Evolutionary conservation across 306 rosid species (phyloP).

Genomic region (apple (Malus domestica)): ASM211411v1 NC_041799.1:11004501-11005000

Average conservation of each 20-base stretch:
- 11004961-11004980: background rate
- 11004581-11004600: conserved; percentile 86
- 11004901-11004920: background rate
- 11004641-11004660: background rate
- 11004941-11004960: background rate
- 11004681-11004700: background rate
- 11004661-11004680: background rate
- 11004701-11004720: background rate
- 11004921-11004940: background rate
- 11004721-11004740: background rate
- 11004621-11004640: background rate
- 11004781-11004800: background rate
- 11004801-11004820: background rate
- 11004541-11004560: conserved; percentile 90
- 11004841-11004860: background rate
- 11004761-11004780: background rate
- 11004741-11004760: background rate
- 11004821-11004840: background rate
- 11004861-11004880: background rate
- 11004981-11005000: background rate
- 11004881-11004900: no score
- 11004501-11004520: conserved; percentile 21
- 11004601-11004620: conserved; percentile 88
- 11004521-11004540: conserved; percentile 36
- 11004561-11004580: conserved; percentile 97